Base-by-base conservation (phyloP, 2,329 filamentous ascomycete species). In the Xylariaceae sp. region DNA sequence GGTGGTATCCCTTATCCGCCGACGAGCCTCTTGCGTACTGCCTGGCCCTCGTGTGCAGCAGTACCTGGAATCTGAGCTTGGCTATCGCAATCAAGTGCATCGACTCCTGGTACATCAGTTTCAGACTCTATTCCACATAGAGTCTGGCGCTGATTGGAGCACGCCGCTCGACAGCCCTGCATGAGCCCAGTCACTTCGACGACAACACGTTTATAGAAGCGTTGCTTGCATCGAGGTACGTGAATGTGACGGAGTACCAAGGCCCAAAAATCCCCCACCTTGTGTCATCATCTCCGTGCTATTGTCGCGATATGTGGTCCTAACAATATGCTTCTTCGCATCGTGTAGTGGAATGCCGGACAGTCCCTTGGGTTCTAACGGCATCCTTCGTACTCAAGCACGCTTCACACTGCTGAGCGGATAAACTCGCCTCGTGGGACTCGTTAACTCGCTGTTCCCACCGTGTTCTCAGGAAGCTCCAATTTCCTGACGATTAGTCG, bases 391-490 rank as follows among this genome's bases (percentile, higher is more conserved):
- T 71, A 67, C 69, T 71, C 68, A 70, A 73, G 73, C 69, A 71
- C 72, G 73, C 70, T 74, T 70, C 67, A 66, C 61, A 50, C 69
- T 73, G 68, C 66, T 62, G 68, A 73, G 70, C 68, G 70, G 57
- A 68, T 49, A 62, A 56, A 55, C 56, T 72, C 72, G 68, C 69
- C 67, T 66, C 66, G 76, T 80, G 77, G 81, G 80, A 83, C 78
- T 82, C 80, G 79, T 83, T 83, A 79, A 73, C 78, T 83, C 81
- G 80, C 81, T 78, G 74, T 77, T 83, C 77, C 80, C 76, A 76
- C 75, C 66, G 67, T 66, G 69, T 56, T 39, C 67, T 73, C 69
- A 74, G 74, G 73, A 74, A 75, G 73, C 68, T 73, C 70, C 74
- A 73, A 75, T 73, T 70, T 74, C 69, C 69, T 69, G 71, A 70